A percentile compares a stretch with the other conserved stretches of the same genome.
phyloP scores from a whole-genome alignment of 2,329 filamentous ascomycete genomes.

The Ceratocystis cacaofunesta region DNA sequence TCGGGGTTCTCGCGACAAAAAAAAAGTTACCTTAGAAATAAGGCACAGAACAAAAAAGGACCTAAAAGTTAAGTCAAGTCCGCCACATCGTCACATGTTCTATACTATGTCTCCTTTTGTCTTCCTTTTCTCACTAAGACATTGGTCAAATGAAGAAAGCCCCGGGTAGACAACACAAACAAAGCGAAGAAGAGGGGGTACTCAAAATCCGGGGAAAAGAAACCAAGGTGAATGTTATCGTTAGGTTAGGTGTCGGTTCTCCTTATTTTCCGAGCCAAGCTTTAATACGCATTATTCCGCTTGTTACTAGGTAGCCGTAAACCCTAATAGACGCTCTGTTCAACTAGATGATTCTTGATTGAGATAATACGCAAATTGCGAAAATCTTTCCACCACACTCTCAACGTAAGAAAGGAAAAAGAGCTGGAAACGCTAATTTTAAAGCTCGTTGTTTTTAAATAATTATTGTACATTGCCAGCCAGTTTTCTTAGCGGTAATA shows the following conservation, averaged over 20 bases:
- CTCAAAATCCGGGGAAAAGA: neutral
- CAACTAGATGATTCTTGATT: neutral
- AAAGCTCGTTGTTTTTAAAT: too few species aligned
- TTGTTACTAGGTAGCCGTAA: neutral
- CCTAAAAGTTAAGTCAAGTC: neutral
- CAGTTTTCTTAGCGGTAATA: too few species aligned
- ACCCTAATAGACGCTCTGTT: neutral
- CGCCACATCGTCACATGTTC: neutral
- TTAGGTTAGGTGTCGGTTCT: neutral
- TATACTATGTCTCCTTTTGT: neutral
- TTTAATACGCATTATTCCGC: too few species aligned
- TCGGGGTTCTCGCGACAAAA: neutral
- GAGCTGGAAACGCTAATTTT: too few species aligned
- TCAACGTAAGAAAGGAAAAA: too few species aligned
- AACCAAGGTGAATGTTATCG: neutral
- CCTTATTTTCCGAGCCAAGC: neutral
- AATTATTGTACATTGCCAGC: too few species aligned
- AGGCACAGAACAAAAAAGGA: neutral
- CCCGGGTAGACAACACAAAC: too few species aligned
- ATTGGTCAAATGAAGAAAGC: neutral
- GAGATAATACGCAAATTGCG: too few species aligned
- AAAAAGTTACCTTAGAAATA: neutral
- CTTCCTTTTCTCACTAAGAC: neutral
- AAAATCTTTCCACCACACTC: too few species aligned
- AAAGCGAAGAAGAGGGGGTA: neutral